Evolutionary conservation across 139 green algal genomes (phyloP).

Genomic region (Coelastrella sp.): DNA sequence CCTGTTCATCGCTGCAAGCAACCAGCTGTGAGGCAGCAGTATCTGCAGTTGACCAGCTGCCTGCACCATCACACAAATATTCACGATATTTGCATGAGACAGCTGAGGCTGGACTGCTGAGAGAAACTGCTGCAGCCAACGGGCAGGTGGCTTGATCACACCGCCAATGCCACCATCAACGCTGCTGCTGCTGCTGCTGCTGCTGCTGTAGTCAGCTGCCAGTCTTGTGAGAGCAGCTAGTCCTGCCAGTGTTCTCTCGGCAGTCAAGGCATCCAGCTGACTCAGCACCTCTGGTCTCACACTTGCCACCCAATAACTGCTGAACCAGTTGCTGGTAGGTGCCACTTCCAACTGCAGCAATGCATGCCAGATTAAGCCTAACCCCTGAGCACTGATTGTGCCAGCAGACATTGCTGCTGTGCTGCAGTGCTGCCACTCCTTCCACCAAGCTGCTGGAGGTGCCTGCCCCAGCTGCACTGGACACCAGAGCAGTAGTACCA

Average conservation of each 20-base stretch:
- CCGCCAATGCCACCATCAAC: too few relatives aligned
- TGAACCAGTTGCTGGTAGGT: conserved; percentile 1
- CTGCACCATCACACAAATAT: conserved; percentile 1
- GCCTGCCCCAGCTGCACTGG: conserved; percentile 39
- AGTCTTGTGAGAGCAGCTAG: background rate
- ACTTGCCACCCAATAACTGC: conserved; percentile 14
- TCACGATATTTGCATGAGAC: background rate
- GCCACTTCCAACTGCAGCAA: conserved; percentile 18
- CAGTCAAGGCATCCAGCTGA: background rate
- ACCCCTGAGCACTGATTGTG: conserved; percentile 1
- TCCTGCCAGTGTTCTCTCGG: background rate
- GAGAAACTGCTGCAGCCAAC: background rate
- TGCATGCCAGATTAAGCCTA: conserved; percentile 17
- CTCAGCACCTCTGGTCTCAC: background rate
- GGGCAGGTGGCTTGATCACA: background rate
- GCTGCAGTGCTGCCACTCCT: background rate
- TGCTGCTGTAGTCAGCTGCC: too few relatives aligned
- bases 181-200: too few relatives aligned
- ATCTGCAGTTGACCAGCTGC: conserved; percentile 23
- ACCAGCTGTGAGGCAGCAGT: conserved; percentile 2
- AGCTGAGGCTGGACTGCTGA: background rate
- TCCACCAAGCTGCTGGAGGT: conserved; percentile 30
- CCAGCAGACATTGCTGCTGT: background rate
- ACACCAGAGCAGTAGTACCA: conserved; percentile 42
- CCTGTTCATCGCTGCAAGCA: conserved; percentile 12